Base-by-base conservation (phyloP, 169 alveolate genomes). In the Eimeria nieschulzi region DNA sequence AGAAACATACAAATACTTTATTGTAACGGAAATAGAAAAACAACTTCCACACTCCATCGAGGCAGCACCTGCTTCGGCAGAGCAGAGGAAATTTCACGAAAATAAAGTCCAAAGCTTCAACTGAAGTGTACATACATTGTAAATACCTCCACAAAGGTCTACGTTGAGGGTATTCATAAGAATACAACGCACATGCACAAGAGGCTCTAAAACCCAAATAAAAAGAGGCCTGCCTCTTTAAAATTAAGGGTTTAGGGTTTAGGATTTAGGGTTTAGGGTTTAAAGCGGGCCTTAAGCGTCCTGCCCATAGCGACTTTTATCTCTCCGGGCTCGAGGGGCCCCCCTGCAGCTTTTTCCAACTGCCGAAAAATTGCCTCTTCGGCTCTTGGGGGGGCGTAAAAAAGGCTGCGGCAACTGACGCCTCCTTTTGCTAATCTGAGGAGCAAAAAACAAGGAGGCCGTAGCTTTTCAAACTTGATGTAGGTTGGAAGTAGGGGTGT, bases 401-500 rank as follows among this genome's bases (percentile, higher is more conserved):
- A 90, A 10, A 90, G 25, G 0, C 93, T 66, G 54, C 68, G 72
- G 53, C 63, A 19, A 26, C 83, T 90, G 23, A 10, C 71, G 19
- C 46, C 68, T 46, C 82, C 53, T 23, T 75, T 73, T 26, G 90
- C 72, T 33, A 54, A 83, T 66, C 93, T 90, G 61, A 80, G 13
- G 13, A 71, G 55, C 80, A 26, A 25, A 39, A 9, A 39, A 9
- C 64, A 56, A 10, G n/a, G 64, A 10, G 9, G 64, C 13, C 13
- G 64, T 56, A 13, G 64, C 9, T 9, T 13, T 56, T 56, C 64
- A n/a, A n/a, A n/a, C n/a, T n/a, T n/a, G n/a, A n/a, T n/a, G n/a
- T n/a, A n/a, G n/a, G n/a, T n/a, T n/a, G n/a, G n/a, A n/a, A n/a
- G n/a, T n/a, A n/a, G n/a, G n/a, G n/a, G n/a, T n/a, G n/a, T n/a